These are phyloP conservation scores for Zygosaccharomyces kombuchaensis DNA, from an alignment of 805 yeast genomes.

Conservation along the genomic window DNA sequence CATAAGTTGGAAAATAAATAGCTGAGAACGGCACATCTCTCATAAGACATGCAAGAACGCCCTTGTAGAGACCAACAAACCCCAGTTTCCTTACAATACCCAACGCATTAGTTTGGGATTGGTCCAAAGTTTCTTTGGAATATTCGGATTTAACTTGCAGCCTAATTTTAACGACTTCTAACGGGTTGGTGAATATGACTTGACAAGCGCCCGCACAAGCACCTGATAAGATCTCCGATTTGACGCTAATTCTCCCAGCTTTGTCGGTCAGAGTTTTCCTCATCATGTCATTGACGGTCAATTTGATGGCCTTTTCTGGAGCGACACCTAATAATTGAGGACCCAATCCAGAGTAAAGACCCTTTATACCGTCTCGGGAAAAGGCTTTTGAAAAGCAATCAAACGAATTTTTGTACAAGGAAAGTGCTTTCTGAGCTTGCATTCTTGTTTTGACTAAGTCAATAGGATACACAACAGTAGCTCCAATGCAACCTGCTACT, in stretches of 20 bases:
- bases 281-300: constrained; percentile 87
- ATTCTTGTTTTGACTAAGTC: constrained; percentile 94
- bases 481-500: constrained; percentile 96
- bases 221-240: constrained; percentile 81
- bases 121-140: constrained; percentile 38
- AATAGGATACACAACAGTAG: constrained; percentile 96
- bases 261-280: constrained; percentile 64
- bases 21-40: constrained; percentile 97
- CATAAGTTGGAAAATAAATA: constrained; percentile 94
- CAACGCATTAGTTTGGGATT: constrained; percentile 39
- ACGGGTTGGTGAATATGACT: constrained; percentile 91
- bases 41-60: constrained; percentile 83
- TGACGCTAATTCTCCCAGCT: constrained; percentile 44
- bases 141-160: constrained; percentile 87
- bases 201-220: constrained; percentile 96
- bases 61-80: constrained; percentile 80
- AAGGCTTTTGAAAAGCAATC: constrained; percentile 84
- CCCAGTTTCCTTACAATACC: constrained; percentile 78
- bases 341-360: constrained; percentile 86
- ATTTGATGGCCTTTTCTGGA: constrained; percentile 95
- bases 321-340: constrained; percentile 97
- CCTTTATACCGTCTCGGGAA: constrained; percentile 71
- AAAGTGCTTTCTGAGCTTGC: constrained; percentile 84
- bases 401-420: constrained; percentile 69
- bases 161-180: constrained; percentile 92